phyloP scores from a whole-genome alignment of 345 rosid genomes.

The Dipteronia dyeriana region DNA sequence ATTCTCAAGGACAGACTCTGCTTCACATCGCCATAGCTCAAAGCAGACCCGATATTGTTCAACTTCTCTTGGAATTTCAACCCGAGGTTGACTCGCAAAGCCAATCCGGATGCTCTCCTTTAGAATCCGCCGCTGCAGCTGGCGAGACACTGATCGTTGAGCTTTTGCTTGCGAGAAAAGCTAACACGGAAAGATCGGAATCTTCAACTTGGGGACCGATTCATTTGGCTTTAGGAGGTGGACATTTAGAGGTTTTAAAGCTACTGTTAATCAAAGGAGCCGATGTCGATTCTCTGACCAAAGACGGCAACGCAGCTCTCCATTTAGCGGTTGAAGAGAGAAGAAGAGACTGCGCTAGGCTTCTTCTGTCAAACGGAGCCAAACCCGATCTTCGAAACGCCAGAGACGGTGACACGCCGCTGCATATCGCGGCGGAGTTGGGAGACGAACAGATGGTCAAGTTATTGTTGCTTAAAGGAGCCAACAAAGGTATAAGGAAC shows the following conservation, averaged over 20 bases:
- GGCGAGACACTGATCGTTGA: slow-evolving; percentile 60
- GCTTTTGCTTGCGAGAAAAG: slow-evolving; percentile 52
- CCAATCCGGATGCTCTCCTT: slow-evolving; percentile 44
- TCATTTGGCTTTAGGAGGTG: slow-evolving; percentile 47
- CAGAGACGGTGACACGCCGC: slow-evolving; percentile 47
- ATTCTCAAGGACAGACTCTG: slow-evolving; percentile 44
- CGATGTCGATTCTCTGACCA: slow-evolving; percentile 39
- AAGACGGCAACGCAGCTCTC: slow-evolving; percentile 51
- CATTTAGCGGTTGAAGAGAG: slow-evolving; percentile 54
- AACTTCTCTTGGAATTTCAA: slow-evolving; percentile 56
- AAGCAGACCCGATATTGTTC: slow-evolving; percentile 52
- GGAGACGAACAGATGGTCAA: slow-evolving; percentile 60
- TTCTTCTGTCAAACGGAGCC: slow-evolving; percentile 49
- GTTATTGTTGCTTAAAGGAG: slow-evolving; percentile 51
- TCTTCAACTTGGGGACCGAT: slow-evolving; percentile 49
- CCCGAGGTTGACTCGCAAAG: slow-evolving; percentile 44
- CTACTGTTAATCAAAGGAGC: slow-evolving; percentile 60
- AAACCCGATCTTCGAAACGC: slow-evolving; percentile 29
- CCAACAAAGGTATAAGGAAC: slow-evolving; percentile 50
- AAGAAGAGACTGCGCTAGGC: slow-evolving; percentile 45
- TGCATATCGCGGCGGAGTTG: slow-evolving; percentile 50
- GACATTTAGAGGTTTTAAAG: slow-evolving; percentile 50
- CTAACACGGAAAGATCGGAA: slow-evolving; percentile 46
- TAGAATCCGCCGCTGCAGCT: slow-evolving; percentile 50
- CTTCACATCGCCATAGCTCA: slow-evolving; percentile 57